Evolutionary conservation across 2,329 filamentous ascomycete species (phyloP).

Genomic region (Diplocarpon rosae): DNA sequence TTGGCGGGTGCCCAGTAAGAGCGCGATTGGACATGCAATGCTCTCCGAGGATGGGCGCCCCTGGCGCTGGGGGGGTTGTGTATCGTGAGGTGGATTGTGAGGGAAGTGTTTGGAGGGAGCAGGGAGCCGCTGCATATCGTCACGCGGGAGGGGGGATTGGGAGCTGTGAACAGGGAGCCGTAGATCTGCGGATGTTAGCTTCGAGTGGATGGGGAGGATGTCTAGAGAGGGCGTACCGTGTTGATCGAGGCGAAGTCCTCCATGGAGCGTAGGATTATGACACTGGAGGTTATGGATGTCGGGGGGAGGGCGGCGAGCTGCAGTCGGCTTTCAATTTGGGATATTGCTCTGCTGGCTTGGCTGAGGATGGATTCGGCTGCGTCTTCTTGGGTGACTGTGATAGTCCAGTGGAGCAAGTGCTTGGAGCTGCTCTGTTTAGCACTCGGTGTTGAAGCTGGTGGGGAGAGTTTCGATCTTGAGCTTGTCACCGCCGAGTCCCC

Average conservation of each 20-base stretch:
- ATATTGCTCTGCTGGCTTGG: constrained; percentile 39
- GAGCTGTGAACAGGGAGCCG: constrained; percentile 57
- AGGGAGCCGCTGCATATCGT: constrained; percentile 66
- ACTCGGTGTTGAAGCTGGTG: background rate
- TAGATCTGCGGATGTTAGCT: constrained; percentile 43
- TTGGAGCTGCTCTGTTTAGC: background rate
- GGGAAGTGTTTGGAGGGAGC: constrained; percentile 48
- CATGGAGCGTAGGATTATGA: constrained; percentile 71
- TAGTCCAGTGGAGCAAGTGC: constrained; percentile 15
- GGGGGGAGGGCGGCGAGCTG: constrained; percentile 28
- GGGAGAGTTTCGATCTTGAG: background rate
- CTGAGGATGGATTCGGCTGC: constrained; percentile 29
- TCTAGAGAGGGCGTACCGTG: constrained; percentile 23
- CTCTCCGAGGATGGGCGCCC: constrained; percentile 34
- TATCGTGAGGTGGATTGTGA: constrained; percentile 45
- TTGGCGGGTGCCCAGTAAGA: constrained; percentile 98
- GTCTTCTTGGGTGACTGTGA: constrained; percentile 2
- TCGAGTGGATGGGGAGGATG: background rate
- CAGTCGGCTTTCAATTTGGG: constrained; percentile 34
- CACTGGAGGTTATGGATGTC: constrained; percentile 40
- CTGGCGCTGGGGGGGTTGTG: background rate
- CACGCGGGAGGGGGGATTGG: constrained; percentile 77
- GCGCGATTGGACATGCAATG: constrained; percentile 80
- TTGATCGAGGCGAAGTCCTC: constrained; percentile 68
- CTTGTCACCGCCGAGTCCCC: background rate